Base-by-base conservation (phyloP, 2,329 filamentous ascomycete species). In the Boeremia exigua region DNA sequence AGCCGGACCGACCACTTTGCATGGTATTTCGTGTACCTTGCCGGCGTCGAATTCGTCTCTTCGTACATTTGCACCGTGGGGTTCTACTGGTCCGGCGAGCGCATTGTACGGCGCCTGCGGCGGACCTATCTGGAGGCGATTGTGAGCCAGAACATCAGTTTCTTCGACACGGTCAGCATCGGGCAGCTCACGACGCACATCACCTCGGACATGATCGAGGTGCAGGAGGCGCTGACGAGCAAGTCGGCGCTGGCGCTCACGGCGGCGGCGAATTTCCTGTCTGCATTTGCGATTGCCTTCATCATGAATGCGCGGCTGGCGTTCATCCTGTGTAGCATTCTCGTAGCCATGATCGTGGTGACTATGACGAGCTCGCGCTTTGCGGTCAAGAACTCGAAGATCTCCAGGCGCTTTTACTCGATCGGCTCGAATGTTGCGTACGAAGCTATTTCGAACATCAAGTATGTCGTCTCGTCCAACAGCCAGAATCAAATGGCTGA, bases 151-250 rank as follows among this genome's bases (percentile, higher is more conserved):
- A 78, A 78, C 50, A 75, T 78, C 36, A 75, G 71, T 8, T 78
- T 75, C 58, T 78, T 78, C 52, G 95, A 99, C 76, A 96, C 96
- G 71, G 83, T 97, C 9, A 95, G 95, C 46, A 91, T 94, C 23
- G 95, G 95, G 60, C 95, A 98, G 78, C 90, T 98, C 58, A 97
- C 94, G 0, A 98, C 94, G 1, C 88, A 93, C 60, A 98, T 99
- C 70, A 98, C 94, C 0, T 89, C 93, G 17, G 94, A 98, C 75
- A 96, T 93, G 59, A 97, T 96, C 69, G 79, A 96, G 49, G 89
- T 99, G 48, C 94, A 98, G 75, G 93, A 97, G 95, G 93, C 54
- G 91, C 99, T 42, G 72, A 72, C 12, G 71, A 75, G 44, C 76
- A 76, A 53, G 70, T 76, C 8, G 70, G 66, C 10, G 60, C 76